Evolutionary conservation across 1,139 yeast genomes (phyloP), one percentile per base, ranked within the genome.

Genomic region (Pichia terricola): DNA sequence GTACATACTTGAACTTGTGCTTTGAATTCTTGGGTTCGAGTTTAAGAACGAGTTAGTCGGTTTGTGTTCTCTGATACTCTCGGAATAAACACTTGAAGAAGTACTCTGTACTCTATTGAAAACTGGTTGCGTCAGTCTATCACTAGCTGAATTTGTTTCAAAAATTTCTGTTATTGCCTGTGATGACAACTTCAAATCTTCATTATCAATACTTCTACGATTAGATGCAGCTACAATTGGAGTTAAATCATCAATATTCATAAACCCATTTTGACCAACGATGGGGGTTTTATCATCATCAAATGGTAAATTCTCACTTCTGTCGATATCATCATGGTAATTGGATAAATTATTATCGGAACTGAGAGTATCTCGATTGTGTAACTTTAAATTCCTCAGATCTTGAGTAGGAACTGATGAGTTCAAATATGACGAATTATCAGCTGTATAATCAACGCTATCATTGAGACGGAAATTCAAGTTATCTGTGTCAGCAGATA

Each of bases 1-100:
- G 40, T 47, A 48, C n/a, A 49, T 35, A 42, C 47, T 40, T 25
- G 52, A 50, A 4, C 41, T 40, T 10, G 47, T 40, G 38, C 48
- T 45, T 27, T 42, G 45, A 16, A 39, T 22, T 37, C 47, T 43
- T 35, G 25, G 26, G 28, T 35, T 35, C 11, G 22, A 11, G 22
- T 11, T 11, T 11, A 30, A 30, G 33, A 16, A 16, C 22, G 22
- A 16, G 22, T 16, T 16, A 16, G 22, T 16, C 22, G 22, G 22
- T 16, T 16, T 16, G 22, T 16, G 22, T 16, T 16, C 22, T 16
- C 22, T 16, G 22, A 16, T 16, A 16, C 22, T 16, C 22, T 16
- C 22, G 32, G 51, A 42, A 35, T 48, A 50, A 5, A 46, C 28
- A 35, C 50, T 46, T 33, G 53, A 50, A 5, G 50, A 35, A 2